phyloP scores from a whole-genome alignment of 1,139 yeast species.

The Zygosaccharomyces sapae region DNA sequence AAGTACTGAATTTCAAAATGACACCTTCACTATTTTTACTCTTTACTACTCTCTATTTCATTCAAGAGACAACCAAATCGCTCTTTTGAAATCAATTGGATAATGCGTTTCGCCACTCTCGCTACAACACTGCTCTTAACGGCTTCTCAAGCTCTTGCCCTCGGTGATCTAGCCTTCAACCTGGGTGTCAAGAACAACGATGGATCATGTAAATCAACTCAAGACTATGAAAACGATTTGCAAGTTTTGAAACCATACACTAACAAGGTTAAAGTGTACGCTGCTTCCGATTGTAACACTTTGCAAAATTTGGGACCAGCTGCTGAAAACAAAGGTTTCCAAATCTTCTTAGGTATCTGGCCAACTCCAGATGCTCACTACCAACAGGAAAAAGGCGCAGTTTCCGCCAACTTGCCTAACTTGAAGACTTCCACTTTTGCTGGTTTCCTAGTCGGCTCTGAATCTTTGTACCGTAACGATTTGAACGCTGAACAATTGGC shows the following conservation, averaged over 20 bases:
- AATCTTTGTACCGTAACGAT: conserved; percentile 84
- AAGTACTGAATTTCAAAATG: not conserved
- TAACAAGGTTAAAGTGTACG: conserved; percentile 69
- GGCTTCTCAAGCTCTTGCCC: conserved; percentile 34
- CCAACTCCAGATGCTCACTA: conserved; percentile 78
- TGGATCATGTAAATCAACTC: conserved; percentile 67
- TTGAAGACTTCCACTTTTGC: conserved; percentile 64
- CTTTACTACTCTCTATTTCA: not conserved
- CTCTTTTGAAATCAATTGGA: conserved; percentile 2
- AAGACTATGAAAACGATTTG: conserved; percentile 65
- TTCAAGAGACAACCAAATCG: not conserved
- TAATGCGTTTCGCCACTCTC: conserved; percentile 35
- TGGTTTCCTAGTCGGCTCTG: conserved; percentile 83
- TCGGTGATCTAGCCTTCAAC: conserved; percentile 58
- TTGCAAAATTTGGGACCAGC: conserved; percentile 81
- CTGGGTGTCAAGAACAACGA: conserved; percentile 68
- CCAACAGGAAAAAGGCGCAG: conserved; percentile 63
- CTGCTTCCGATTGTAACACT: conserved; percentile 85
- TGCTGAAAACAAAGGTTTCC: conserved; percentile 69
- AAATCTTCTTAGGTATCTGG: conserved; percentile 80
- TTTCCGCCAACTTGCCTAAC: conserved; percentile 61
- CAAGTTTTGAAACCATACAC: conserved; percentile 52
- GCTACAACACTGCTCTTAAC: conserved; percentile 26
- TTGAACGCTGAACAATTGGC: conserved; percentile 68
- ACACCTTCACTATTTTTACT: not conserved